phyloP scores from a whole-genome alignment of 1,139 yeast genomes.

The Saccharomyces pastorianus region DNA sequence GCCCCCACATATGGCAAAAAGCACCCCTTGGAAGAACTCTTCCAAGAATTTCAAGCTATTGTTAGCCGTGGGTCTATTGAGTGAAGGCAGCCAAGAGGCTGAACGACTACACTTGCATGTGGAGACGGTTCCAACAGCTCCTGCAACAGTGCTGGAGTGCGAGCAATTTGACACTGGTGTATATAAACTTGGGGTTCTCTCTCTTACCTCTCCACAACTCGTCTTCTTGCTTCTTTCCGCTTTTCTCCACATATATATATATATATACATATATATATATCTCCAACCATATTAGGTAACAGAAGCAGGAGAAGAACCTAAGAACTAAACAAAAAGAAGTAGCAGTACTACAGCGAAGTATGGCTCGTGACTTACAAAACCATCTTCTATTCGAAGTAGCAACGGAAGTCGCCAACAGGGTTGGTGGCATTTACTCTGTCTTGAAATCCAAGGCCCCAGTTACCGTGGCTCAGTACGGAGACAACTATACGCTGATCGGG shows the following conservation, averaged over 20 bases:
- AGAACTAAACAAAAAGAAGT: not conserved
- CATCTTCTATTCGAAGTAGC: constrained; percentile 90
- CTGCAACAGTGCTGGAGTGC: not conserved
- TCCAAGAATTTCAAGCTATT: not conserved
- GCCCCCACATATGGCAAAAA: not conserved
- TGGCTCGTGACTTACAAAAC: constrained; percentile 71
- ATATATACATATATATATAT: not conserved
- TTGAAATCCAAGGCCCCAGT: constrained; percentile 94
- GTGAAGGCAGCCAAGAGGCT: not conserved
- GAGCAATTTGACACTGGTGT: not conserved
- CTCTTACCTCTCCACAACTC: not conserved
- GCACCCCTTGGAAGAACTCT: not conserved
- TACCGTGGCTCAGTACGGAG: constrained; percentile 87
- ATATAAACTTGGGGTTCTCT: not conserved
- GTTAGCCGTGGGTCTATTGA: not conserved
- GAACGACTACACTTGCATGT: not conserved
- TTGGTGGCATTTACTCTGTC: constrained; percentile 96
- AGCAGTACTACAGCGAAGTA: constrained; percentile 18
- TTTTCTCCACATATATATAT: not conserved
- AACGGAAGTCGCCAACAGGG: constrained; percentile 95
- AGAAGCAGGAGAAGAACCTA: not conserved
- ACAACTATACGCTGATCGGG: constrained; percentile 79
- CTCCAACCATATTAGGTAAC: not conserved
- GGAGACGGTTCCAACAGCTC: not conserved
- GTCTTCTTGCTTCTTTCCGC: not conserved